Percentiles rank a stretch among this genome's conserved stretches.
phyloP scores from a whole-genome alignment of 177 flowering plant species.

The Vitis hybrid region DNA sequence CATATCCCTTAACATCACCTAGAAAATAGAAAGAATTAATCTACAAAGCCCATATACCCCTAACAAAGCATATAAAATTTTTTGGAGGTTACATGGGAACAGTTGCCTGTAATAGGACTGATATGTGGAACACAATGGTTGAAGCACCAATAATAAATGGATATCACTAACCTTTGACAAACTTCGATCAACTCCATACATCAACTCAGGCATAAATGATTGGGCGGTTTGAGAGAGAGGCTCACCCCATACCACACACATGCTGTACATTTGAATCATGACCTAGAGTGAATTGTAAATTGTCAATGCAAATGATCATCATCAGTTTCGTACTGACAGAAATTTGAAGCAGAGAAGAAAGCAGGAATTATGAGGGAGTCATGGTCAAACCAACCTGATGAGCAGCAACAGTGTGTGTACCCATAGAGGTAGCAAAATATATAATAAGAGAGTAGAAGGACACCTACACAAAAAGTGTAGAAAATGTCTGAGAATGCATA shows the following conservation, averaged over 20 bases:
- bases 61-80: not conserved
- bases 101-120: not conserved
- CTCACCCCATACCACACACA: constrained; percentile 89
- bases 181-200: constrained; percentile 68
- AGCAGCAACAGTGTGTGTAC: constrained; percentile 75
- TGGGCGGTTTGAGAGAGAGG: constrained; percentile 98
- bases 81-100: no score
- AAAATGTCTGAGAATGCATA: constrained; percentile 7
- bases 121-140: no score
- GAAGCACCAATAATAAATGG: not conserved
- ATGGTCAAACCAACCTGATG: constrained; percentile 60
- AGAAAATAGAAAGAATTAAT: not conserved
- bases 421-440: constrained; percentile 89
- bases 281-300: constrained; percentile 48
- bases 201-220: constrained; percentile 93
- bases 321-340: not conserved
- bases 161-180: constrained; percentile 61
- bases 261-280: constrained; percentile 67
- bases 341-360: constrained; percentile 1
- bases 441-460: constrained; percentile 79
- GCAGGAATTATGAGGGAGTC: no score
- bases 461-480: constrained; percentile 41
- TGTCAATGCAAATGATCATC: constrained; percentile 1
- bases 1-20: not conserved
- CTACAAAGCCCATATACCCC: not conserved